Conservation (phyloP, 257 asterid species). For the Thymus mandschuricus region DNA sequence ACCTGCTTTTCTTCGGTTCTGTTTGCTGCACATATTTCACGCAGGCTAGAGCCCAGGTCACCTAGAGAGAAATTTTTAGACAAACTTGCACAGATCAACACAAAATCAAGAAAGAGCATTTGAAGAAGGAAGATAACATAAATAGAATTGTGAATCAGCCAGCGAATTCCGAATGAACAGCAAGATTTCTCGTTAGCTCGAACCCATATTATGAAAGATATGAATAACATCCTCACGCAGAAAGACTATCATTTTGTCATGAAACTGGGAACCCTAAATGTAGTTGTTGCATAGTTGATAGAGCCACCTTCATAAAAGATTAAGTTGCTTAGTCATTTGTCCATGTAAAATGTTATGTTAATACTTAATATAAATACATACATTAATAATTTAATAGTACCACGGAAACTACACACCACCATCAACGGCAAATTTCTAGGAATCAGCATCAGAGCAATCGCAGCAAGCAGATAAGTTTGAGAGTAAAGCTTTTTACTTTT, state of each 20-base stretch:
- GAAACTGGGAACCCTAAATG: constrained; percentile 12
- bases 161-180: constrained; percentile 9
- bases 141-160: not conserved
- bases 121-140: constrained; percentile 23
- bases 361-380: not conserved
- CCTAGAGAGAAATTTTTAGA: constrained; percentile 45
- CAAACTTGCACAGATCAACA: constrained; percentile 28
- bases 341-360: not conserved
- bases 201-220: constrained; percentile 6
- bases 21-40: constrained; percentile 92
- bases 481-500: not conserved
- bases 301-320: not conserved
- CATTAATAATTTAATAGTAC: not conserved
- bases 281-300: not conserved
- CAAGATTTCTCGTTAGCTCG: not conserved
- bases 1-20: constrained; percentile 97
- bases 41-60: constrained; percentile 75
- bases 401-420: not conserved
- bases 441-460: constrained; percentile 18
- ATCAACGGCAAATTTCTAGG: not conserved
- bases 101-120: constrained; percentile 25
- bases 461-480: constrained; percentile 11
- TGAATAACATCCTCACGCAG: not conserved
- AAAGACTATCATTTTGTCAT: not conserved
- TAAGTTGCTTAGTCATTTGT: not conserved